phyloP scores from a whole-genome alignment of 805 yeast genomes.

The Lipomyces sp. region DNA sequence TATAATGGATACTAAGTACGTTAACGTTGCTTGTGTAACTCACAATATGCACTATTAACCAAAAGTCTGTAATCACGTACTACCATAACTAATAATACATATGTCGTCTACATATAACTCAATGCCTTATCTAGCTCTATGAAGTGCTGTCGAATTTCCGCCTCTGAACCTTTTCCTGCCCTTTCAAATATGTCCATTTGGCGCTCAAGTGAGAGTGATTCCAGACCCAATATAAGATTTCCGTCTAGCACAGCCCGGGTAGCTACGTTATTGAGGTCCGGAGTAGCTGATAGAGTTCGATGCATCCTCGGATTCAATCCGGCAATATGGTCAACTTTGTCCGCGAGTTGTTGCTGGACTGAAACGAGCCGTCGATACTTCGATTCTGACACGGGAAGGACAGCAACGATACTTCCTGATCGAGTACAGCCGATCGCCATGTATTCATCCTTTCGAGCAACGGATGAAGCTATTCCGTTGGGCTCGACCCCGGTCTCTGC shows the following conservation, averaged over 20 bases:
- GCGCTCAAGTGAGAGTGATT: slow-evolving; percentile 24
- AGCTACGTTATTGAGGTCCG: slow-evolving; percentile 20
- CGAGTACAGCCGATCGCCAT: slow-evolving; percentile 69
- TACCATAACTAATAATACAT: not conserved
- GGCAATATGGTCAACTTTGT: slow-evolving; percentile 70
- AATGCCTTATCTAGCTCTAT: slow-evolving; percentile 35
- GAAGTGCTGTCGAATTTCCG: slow-evolving; percentile 33
- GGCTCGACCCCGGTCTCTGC: not conserved
- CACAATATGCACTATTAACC: not conserved
- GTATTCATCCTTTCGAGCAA: slow-evolving; percentile 42
- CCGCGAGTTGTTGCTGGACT: slow-evolving; percentile 83
- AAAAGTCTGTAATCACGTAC: not conserved
- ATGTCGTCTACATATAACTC: slow-evolving; percentile 23
- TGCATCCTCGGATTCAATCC: slow-evolving; percentile 74
- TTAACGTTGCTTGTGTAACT: not conserved
- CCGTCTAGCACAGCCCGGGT: slow-evolving; percentile 34
- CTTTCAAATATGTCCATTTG: slow-evolving; percentile 32
- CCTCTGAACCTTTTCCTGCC: slow-evolving; percentile 32
- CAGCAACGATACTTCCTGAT: slow-evolving; percentile 79
- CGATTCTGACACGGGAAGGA: slow-evolving; percentile 75
- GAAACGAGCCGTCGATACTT: slow-evolving; percentile 80
- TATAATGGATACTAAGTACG: not conserved
- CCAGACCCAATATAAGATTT: slow-evolving; percentile 22
- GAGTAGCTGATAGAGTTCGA: slow-evolving; percentile 15
- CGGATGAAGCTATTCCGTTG: slow-evolving; percentile 9